phyloP scores from a whole-genome alignment of 768 basidiomycete species.

The Calocybe cyanea region DNA sequence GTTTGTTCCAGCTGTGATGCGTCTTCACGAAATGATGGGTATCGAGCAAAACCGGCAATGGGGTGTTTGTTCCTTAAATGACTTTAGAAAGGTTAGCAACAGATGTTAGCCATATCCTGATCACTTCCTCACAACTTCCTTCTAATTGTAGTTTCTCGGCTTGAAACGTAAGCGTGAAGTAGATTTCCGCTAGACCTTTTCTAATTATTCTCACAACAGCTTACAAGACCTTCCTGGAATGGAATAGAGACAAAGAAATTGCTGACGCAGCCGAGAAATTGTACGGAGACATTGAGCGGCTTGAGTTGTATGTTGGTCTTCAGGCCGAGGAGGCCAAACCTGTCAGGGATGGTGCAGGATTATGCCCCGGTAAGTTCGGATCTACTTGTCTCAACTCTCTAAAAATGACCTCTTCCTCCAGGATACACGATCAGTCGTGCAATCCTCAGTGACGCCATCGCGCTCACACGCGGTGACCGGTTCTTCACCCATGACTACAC shows the following conservation, averaged over 20 bases:
- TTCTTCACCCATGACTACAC: slow-evolving; percentile 82
- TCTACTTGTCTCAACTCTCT: neutral
- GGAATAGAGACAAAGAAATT: slow-evolving; percentile 73
- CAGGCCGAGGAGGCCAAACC: slow-evolving; percentile 79
- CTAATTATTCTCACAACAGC: slow-evolving; percentile 32
- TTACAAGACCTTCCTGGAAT: slow-evolving; percentile 69
- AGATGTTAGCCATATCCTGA: neutral
- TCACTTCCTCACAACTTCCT: neutral
- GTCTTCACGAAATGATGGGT: slow-evolving; percentile 79
- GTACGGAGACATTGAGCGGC: slow-evolving; percentile 69
- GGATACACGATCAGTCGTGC: slow-evolving; percentile 83
- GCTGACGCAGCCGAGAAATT: slow-evolving; percentile 71
- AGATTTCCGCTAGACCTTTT: neutral
- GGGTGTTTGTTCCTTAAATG: slow-evolving; percentile 83
- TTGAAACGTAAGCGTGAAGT: slow-evolving; percentile 53
- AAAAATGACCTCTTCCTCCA: slow-evolving; percentile 17
- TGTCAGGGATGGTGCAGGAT: slow-evolving; percentile 72
- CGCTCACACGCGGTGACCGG: slow-evolving; percentile 81
- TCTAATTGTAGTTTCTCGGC: slow-evolving; percentile 56
- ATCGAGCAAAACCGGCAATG: slow-evolving; percentile 72
- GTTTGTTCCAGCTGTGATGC: slow-evolving; percentile 52
- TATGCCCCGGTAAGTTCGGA: slow-evolving; percentile 64
- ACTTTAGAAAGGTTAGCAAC: slow-evolving; percentile 60
- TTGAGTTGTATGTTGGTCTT: slow-evolving; percentile 80
- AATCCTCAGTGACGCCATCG: slow-evolving; percentile 82